Evolutionary conservation across 1,284 basidiomycete genomes (phyloP), one percentile per base, ranked within the genome.

Genomic region (Trametes sp.): DNA sequence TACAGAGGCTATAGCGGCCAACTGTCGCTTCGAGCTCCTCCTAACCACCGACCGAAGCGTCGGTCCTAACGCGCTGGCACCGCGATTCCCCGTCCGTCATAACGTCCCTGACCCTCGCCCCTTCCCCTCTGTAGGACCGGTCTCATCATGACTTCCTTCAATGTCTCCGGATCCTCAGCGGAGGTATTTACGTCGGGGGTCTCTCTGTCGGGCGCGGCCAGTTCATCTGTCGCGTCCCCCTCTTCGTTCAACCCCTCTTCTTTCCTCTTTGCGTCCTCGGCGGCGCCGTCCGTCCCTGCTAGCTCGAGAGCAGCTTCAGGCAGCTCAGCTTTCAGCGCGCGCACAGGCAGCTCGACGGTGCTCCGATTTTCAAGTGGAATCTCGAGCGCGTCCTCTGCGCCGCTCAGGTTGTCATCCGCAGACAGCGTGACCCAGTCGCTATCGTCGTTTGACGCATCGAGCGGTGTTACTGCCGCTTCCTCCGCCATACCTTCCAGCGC

Each of bases 11-110:
- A 35, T 65, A 65, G 35, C 50, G 26, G 58, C 56, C 54, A 61
- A 56, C 61, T 67, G 61, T 54, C 23, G 58, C 66, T 67, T 67
- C 66, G 58, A 63, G 58, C 31, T n/a, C 56, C 63, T 51, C 46
- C 54, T 51, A 59, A 55, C 26, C 33, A 29, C 59, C 61, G 53
- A 41, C 38, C 59, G 57, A 56, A 54, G 42, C 49, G 57, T 44
- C 60, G 59, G 60, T 21, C 36, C 35, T 63, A 63, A 38, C 59
- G 52, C 59, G 62, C 54, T 61, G 57, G 38, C 50, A 57, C 52
- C 42, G 53, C 45, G 57, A 45, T 54, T 54, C 59, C 45, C 62
- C 42, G 42, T 52, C 19, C 42, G 36, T 56, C 61, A 55, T 59
- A 36, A 58, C 44, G 56, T 54, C 51, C 64, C 59, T 68, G 57